Base-by-base conservation (phyloP, 495 filamentous ascomycete genomes). In the Bombardia bombarda region DNA sequence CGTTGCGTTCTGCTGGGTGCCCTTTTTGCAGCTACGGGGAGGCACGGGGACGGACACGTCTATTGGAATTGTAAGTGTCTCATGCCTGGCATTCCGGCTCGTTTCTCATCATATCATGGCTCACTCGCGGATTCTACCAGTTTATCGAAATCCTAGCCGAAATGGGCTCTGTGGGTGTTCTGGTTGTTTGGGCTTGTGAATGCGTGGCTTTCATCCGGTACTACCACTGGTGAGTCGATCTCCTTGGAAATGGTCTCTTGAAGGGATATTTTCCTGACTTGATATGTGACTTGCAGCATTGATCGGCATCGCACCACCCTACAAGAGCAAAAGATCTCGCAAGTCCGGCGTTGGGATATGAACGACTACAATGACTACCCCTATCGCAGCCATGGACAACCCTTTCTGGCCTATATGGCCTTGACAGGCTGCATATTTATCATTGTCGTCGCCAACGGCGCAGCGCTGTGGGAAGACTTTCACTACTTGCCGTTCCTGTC, bases 161-260 rank as follows among this genome's bases (percentile, higher is more conserved):
- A 3, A 53, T 71, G 35, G 62, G 51, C 30, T 62, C 61, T 2
- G 57, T 66, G 1, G 50, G 49, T 8, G 42, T 70, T 8, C 33
- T 63, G 3, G 62, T 67, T 31, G 56, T 68, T 17, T 71, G 66
- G 50, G 57, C 57, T n/a, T 60, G 58, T 16, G 54, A 70, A 52
- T 71, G 65, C 37, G 42, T 63, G 31, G 67, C 68, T n/a, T 71
- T 68, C 28, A 54, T 71, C 22, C 57, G 65, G 17, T 71, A 63
- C 39, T 53, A 61, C 38, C 26, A 51, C 28, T 63, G 63, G 68
- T 66, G 25, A 43, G 56, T 23, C 7, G 22, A 21, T 25, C 9
- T 19, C 13, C 8, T 26, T 13, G 8, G 7, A 13, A 17, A 16
- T 14, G 2, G 8, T 1, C 10, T 7, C 13, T 10, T 9, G 22